Percentiles rank a stretch among this genome's conserved stretches.
Conservation (phyloP, 495 filamentous ascomycete species). For the Lasiosphaeria ovina region DNA sequence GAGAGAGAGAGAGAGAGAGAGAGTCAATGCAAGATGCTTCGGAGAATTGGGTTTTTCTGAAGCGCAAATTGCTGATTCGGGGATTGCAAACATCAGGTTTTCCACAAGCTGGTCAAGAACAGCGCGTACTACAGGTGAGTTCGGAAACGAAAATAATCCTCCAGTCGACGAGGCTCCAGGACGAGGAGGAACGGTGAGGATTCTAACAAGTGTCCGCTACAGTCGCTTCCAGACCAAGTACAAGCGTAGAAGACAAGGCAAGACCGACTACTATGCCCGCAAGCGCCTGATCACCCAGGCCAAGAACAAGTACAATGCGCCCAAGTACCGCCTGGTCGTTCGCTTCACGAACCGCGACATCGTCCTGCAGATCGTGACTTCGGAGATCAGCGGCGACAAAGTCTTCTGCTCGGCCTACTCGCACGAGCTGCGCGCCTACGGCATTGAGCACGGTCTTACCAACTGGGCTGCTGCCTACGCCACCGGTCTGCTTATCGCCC, state of each 20-base stretch:
- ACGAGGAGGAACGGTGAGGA: neutral
- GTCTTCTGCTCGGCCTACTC: conserved; percentile 89
- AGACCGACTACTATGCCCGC: conserved; percentile 99
- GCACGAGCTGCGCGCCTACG: conserved; percentile 96
- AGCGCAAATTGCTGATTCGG: conserved; percentile 99
- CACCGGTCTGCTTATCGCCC: conserved; percentile 93
- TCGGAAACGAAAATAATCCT: neutral
- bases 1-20: conserved; percentile 48
- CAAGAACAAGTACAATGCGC: conserved; percentile 99
- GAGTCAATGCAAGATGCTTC: conserved; percentile 98
- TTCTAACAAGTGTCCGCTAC: conserved; percentile 27
- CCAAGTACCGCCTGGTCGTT: conserved; percentile 99
- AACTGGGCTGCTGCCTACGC: conserved; percentile 99
- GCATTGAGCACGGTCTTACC: conserved; percentile 96
- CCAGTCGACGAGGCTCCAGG: neutral
- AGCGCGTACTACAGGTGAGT: conserved; percentile 95
- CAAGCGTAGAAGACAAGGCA: conserved; percentile 91
- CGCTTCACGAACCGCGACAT: conserved; percentile 99
- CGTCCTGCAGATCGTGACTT: conserved; percentile 93
- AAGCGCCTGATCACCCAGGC: conserved; percentile 99
- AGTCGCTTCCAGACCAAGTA: conserved; percentile 99
- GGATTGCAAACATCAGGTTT: conserved; percentile 63
- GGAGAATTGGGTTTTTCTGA: conserved; percentile 68
- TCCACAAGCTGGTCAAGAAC: conserved; percentile 95
- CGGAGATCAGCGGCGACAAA: conserved; percentile 97